phyloP scores from a whole-genome alignment of 495 filamentous ascomycete species.

The Penicillium nucicola region DNA sequence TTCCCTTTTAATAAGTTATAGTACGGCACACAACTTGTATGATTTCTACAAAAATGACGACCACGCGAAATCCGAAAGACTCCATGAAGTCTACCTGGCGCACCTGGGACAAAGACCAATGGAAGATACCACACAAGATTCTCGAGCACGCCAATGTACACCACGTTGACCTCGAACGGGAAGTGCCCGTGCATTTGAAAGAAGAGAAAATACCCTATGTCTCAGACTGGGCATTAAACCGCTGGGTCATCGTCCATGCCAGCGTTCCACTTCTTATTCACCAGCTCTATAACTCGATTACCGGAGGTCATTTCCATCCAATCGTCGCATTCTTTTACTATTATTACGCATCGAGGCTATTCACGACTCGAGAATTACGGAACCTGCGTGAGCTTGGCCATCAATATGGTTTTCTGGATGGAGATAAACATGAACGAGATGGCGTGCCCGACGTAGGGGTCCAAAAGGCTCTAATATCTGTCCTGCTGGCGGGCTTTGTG shows the following conservation, averaged over 20 bases:
- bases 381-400: constrained; percentile 13
- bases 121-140: constrained; percentile 28
- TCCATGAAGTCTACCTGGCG: constrained; percentile 41
- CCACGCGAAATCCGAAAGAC: constrained; percentile 25
- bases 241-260: constrained; percentile 30
- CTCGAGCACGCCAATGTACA: constrained; percentile 27
- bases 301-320: constrained; percentile 16
- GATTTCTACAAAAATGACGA: constrained; percentile 7
- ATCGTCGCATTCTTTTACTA: constrained; percentile 27
- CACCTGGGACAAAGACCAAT: constrained; percentile 16
- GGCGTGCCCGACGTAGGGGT: constrained; percentile 16
- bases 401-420: constrained; percentile 13
- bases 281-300: constrained; percentile 26
- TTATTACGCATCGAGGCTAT: constrained; percentile 9
- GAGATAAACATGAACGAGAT: constrained; percentile 17
- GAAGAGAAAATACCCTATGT: constrained; percentile 30
- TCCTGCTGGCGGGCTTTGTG: constrained; percentile 7
- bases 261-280: constrained; percentile 23
- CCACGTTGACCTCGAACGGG: constrained; percentile 19
- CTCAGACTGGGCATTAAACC: constrained; percentile 23
- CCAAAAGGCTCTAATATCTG: constrained; percentile 4
- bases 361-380: constrained; percentile 10
- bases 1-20: no score
- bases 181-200: constrained; percentile 31
- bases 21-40: no score